Percentiles rank a stretch among this genome's conserved stretches.
phyloP scores from a whole-genome alignment of 2,329 filamentous ascomycete genomes.

The Dactylellina drechsleri region DNA sequence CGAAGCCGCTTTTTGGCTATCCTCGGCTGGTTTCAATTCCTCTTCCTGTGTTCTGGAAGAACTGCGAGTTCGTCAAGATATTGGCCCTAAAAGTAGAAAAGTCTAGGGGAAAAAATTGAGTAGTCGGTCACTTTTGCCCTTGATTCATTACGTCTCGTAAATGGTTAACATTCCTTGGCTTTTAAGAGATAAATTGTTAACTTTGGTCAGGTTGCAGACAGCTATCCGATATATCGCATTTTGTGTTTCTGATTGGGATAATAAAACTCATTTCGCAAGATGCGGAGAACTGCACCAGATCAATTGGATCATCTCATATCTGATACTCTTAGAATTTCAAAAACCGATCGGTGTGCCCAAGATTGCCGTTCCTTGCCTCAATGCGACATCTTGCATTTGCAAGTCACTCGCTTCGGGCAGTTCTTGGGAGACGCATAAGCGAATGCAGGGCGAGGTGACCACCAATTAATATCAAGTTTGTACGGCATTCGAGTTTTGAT shows the following conservation, averaged over 20 bases:
- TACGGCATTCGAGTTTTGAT: slow-evolving; percentile 9
- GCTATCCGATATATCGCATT: slow-evolving; percentile 17
- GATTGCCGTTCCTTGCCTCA: slow-evolving; percentile 34
- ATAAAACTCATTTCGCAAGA: not conserved
- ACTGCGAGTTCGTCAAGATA: slow-evolving; percentile 12
- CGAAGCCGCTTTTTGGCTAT: slow-evolving; percentile 15
- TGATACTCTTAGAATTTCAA: slow-evolving; percentile 45
- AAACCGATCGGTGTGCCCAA: slow-evolving; percentile 37
- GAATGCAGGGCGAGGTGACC: slow-evolving; percentile 37
- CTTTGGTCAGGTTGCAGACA: not conserved
- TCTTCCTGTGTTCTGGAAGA: not conserved
- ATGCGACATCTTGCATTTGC: slow-evolving; percentile 45
- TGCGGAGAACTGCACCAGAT: slow-evolving; percentile 39
- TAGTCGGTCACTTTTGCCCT: slow-evolving; percentile 39
- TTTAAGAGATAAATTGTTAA: no score
- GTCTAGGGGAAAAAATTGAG: slow-evolving; percentile 23
- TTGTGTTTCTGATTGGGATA: slow-evolving; percentile 5
- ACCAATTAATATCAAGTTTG: slow-evolving; percentile 5
- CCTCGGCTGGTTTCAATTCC: not conserved
- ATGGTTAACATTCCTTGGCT: not conserved
- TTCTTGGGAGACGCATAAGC: slow-evolving; percentile 53
- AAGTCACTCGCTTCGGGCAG: slow-evolving; percentile 39
- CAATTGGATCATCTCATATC: slow-evolving; percentile 38
- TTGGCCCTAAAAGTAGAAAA: slow-evolving; percentile 38
- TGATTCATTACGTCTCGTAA: not conserved